Evolutionary conservation across 305 asterid genomes (phyloP), one percentile per base, ranked within the genome.

Genomic region (Fraxinus greggii): DNA sequence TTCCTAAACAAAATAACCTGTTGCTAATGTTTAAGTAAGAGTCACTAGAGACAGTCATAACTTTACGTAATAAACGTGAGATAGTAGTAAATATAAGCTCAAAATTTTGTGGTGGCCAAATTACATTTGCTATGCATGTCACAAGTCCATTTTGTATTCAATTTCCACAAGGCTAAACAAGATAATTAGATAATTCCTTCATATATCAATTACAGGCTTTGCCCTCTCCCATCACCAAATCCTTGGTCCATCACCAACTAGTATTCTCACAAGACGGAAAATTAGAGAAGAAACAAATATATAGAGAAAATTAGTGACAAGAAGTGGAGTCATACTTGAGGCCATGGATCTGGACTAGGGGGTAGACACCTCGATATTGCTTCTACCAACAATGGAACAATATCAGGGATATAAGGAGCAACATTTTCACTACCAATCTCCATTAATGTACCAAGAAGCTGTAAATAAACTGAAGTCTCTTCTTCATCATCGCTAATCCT

Each of bases 381-480:
- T 75, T 59, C 76, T 38, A 80, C 91, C 86, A 88, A 76, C 42
- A 85, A 65, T 33, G 88, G 72, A 86, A 84, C 85, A 78, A 88
- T 78, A 31, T 84, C 81, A 59, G 91, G 88, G 76, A 86, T 80
- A 42, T 84, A 82, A 83, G 88, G 89, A 77, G 84, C 88, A 75
- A 88, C 81, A 51, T 78, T 36, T 78, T 88, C 88, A 72, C 73
- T 72, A 45, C 84, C 91, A 80, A 86, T 81, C 85, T 88, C 89
- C 42, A 84, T 86, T 75, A 86, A 82, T 54, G 81, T 81, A 72
- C 89, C 77, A 82, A 88, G 88, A 81, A 88, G 89, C 86, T 86
- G 81, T 75, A 88, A 84, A 65, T 75, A 48, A 73, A 84, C 67
- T 72, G 86, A 81, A 21, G 88, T 82, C 70, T 86, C 91, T 76